Percentiles rank a stretch among this genome's conserved stretches.
Conservation (phyloP, 108 stramenopile species). For the Skeletonema grethae region DNA sequence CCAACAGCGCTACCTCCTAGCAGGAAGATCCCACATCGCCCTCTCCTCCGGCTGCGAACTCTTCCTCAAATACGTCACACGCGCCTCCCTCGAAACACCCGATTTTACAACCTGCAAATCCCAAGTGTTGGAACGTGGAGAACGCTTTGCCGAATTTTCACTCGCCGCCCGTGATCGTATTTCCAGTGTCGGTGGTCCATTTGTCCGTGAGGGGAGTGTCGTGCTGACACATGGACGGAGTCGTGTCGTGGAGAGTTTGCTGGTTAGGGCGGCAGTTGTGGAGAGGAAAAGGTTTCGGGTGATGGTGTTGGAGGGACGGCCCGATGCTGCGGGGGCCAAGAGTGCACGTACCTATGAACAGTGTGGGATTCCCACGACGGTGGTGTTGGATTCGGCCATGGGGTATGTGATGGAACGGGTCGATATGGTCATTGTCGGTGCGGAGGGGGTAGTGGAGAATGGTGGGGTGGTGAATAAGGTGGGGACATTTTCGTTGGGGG, state of each 20-base stretch:
- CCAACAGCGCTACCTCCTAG: conserved; percentile 21
- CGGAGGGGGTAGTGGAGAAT: conserved; percentile 97
- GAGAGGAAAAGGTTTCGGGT: conserved; percentile 86
- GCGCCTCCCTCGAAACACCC: conserved; percentile 84
- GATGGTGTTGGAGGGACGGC: conserved; percentile 88
- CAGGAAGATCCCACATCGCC: conserved; percentile 67
- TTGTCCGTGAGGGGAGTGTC: conserved; percentile 87
- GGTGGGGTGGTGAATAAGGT: conserved; percentile 97
- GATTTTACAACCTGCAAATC: conserved; percentile 81
- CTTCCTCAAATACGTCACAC: conserved; percentile 89
- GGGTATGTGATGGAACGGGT: conserved; percentile 93
- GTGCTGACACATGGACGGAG: conserved; percentile 93
- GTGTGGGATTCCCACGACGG: conserved; percentile 87
- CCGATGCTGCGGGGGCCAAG: conserved; percentile 87
- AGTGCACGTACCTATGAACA: conserved; percentile 67
- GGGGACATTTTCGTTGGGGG: conserved; percentile 86
- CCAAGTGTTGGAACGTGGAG: conserved; percentile 87
- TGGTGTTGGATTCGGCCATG: conserved; percentile 95
- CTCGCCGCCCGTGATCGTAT: conserved; percentile 89
- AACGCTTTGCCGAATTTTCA: conserved; percentile 86
- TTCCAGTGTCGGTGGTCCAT: conserved; percentile 79
- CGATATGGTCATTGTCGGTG: conserved; percentile 93
- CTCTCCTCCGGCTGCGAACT: conserved; percentile 77
- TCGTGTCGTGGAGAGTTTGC: conserved; percentile 82
- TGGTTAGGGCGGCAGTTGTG: conserved; percentile 71